Evolutionary conservation across 1,284 basidiomycete species (phyloP).

Genomic region (Coniophora puteana): DNA sequence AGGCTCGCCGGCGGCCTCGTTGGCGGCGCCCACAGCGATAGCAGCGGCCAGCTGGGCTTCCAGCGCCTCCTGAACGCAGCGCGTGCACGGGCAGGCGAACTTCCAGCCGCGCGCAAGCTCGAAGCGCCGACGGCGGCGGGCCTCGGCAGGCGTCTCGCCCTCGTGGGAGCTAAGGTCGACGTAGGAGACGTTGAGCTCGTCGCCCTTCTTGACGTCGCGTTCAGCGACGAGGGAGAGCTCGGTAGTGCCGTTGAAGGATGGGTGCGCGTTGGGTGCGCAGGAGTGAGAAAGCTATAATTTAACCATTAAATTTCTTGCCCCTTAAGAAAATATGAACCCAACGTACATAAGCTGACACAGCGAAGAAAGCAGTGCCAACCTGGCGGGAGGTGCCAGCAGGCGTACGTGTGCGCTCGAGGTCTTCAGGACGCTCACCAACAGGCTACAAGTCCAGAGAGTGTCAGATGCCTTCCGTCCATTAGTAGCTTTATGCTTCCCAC

Average conservation of each 20-base stretch:
- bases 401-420: conserved; percentile 68
- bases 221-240: conserved; percentile 66
- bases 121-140: conserved; percentile 58
- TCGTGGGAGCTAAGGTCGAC: conserved; percentile 59
- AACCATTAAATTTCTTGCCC: not conserved
- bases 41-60: too few relatives aligned
- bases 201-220: conserved; percentile 63
- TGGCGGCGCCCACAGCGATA: too few relatives aligned
- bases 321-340: not conserved
- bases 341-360: conserved; percentile 69
- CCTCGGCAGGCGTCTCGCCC: conserved; percentile 49
- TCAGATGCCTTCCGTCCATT: too few relatives aligned
- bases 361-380: conserved; percentile 69
- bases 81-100: conserved; percentile 67
- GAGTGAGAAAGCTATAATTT: conserved; percentile 56
- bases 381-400: conserved; percentile 70
- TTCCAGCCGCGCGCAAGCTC: conserved; percentile 79
- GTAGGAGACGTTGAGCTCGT: conserved; percentile 70
- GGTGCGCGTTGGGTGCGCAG: conserved; percentile 60
- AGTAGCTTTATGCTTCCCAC: conserved; percentile 42
- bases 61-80: conserved; percentile 52
- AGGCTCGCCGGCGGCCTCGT: too few relatives aligned
- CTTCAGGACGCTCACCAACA: conserved; percentile 50
- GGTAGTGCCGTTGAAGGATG: conserved; percentile 60
- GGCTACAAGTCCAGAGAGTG: conserved; percentile 36